Evolutionary conservation across 2,329 filamentous ascomycete species (phyloP).

Genomic region (Eurotiales sp.): DNA sequence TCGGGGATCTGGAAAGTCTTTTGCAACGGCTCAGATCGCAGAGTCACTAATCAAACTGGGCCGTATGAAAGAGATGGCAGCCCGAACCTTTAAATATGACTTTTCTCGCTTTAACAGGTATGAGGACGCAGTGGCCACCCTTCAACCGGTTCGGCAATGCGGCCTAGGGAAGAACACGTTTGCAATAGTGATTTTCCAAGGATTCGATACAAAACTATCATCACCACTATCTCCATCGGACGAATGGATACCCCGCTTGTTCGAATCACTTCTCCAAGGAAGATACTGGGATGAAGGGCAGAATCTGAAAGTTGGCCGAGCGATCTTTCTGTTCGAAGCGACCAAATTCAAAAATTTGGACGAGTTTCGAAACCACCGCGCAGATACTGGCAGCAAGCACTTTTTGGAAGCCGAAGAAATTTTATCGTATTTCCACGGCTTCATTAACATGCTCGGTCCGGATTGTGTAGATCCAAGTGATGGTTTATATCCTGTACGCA

Average conservation of each 20-base stretch:
- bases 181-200: not conserved
- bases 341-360: not conserved
- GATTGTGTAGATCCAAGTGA: not conserved
- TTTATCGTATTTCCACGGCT: not conserved
- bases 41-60: not conserved
- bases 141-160: not conserved
- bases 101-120: not conserved
- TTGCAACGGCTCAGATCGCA: not conserved
- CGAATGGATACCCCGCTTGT: not conserved
- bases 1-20: not conserved
- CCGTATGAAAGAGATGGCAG: not conserved
- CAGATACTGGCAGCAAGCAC: not conserved
- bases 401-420: not conserved
- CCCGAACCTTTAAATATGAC: not conserved
- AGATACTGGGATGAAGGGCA: not conserved
- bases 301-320: not conserved
- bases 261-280: not conserved
- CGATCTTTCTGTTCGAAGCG: not conserved
- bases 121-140: not conserved
- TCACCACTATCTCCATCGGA: not conserved
- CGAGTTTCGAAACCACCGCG: not conserved
- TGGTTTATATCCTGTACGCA: not conserved
- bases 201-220: not conserved
- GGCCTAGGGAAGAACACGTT: not conserved
- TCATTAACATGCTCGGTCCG: not conserved